phyloP scores from a whole-genome alignment of 192 early-diverging fungal genomes.

The Linderina pennispora region DNA sequence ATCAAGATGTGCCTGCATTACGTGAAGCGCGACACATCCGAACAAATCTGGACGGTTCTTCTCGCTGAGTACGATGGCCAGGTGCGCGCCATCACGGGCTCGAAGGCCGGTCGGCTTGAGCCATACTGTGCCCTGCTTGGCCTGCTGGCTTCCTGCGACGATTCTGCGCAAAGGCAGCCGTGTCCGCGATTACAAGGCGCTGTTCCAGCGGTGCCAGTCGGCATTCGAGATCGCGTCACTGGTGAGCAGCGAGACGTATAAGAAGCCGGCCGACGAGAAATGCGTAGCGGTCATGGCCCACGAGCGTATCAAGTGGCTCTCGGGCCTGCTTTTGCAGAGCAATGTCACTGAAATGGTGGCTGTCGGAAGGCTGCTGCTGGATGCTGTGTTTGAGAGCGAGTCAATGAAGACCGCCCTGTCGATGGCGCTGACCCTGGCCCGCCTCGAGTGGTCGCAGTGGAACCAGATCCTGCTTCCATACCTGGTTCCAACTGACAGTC shows the following conservation, averaged over 20 bases:
- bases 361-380: slow-evolving; percentile 25
- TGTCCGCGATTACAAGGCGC: slow-evolving; percentile 21
- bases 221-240: slow-evolving; percentile 13
- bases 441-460: slow-evolving; percentile 68
- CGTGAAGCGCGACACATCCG: slow-evolving; percentile 14
- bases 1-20: slow-evolving; percentile 34
- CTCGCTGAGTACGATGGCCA: slow-evolving; percentile 20
- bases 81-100: slow-evolving; percentile 1
- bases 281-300: slow-evolving; percentile 6
- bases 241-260: background rate
- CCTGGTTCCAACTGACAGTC: slow-evolving; percentile 43
- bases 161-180: slow-evolving; percentile 40
- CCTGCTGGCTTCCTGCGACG: slow-evolving; percentile 17
- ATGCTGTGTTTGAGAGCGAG: slow-evolving; percentile 18
- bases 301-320: slow-evolving; percentile 27
- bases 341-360: slow-evolving; percentile 22
- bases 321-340: slow-evolving; percentile 22
- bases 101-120: slow-evolving; percentile 5
- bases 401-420: slow-evolving; percentile 45
- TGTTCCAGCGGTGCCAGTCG: slow-evolving; percentile 27
- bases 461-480: slow-evolving; percentile 69
- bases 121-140: slow-evolving; percentile 15
- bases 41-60: slow-evolving; percentile 30
- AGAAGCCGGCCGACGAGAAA: background rate
- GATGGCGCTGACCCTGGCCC: slow-evolving; percentile 64